Conservation (phyloP, 2,329 filamentous ascomycete genomes). For the Epichloe sylvatica region DNA sequence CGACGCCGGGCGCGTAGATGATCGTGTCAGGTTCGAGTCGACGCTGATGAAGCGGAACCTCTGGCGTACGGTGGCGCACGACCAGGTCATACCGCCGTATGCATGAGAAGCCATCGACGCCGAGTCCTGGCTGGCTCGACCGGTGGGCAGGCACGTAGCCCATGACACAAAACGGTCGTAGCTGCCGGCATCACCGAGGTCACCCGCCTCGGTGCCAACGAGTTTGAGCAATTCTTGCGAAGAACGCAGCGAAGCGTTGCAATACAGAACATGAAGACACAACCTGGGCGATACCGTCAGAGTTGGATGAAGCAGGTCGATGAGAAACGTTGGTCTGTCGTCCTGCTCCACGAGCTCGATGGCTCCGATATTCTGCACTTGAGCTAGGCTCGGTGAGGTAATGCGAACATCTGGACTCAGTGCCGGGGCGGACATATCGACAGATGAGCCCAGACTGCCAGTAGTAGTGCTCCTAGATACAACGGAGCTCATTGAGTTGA, state of each 20-base stretch:
- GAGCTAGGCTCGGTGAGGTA: conserved; percentile 30
- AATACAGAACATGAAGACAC: conserved; percentile 49
- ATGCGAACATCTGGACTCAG: conserved; percentile 37
- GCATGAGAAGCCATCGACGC: conserved; percentile 35
- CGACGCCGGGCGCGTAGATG: conserved; percentile 24
- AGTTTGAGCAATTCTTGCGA: conserved; percentile 41
- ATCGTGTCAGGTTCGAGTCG: conserved; percentile 20
- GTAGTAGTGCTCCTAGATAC: conserved; percentile 37
- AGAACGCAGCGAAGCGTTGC: conserved; percentile 51
- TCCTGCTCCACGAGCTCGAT: conserved; percentile 65
- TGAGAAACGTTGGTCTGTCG: conserved; percentile 59
- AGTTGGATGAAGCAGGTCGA: conserved; percentile 49
- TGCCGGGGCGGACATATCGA: conserved; percentile 37
- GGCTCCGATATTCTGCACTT: conserved; percentile 49
- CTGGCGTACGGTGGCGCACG: conserved; percentile 52
- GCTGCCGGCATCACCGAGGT: conserved; percentile 28
- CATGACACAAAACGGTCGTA: conserved; percentile 56
- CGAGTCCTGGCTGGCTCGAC: conserved; percentile 38
- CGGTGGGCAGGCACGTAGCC: conserved; percentile 43
- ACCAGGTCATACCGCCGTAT: conserved; percentile 57
- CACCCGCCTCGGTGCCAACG: conserved; percentile 36
- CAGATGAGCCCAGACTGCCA: conserved; percentile 38
- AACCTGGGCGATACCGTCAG: conserved; percentile 35
- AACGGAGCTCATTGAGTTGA: conserved; percentile 32
- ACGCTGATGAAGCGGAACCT: conserved; percentile 57